Base-by-base conservation (phyloP, 2,329 filamentous ascomycete species). In the Ceratocystis harringtonii region DNA sequence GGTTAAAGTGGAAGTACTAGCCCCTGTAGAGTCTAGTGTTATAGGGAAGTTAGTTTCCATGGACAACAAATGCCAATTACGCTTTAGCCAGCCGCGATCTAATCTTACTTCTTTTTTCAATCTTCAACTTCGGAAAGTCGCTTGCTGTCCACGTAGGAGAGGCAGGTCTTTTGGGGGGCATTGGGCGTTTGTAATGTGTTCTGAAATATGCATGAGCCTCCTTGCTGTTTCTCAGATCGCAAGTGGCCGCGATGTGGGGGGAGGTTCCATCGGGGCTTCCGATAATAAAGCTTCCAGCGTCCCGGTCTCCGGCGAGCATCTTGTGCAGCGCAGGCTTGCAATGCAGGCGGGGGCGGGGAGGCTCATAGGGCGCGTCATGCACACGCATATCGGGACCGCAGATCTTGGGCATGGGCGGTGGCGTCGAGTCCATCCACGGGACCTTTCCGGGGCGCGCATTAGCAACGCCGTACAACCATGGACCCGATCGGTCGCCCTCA, bases 281-380 rank as follows among this genome's bases (percentile, higher is more conserved):
- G 62, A 67, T 63, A 44, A 65, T 62, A 22, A 67, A 67, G 25
- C 50, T 67, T 15, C 60, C 62, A 32, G 62, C 65, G 50, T 67
- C 65, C 28, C 65, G 58, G 30, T 67, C 65, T n/a, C 62, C 65
- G 43, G 62, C 58, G 2, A 64, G 60, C 62, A 67, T 67, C 17
- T 50, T 57, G 55, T 65, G 65, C 4, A 67, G 22, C 15, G 57
- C 62, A 30, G 64, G 48, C 15, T 61, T 63, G 36, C 44, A 67
- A 48, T 67, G 65, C 32, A 67, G 62, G 15, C 52, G 61, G 25
- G 63, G 45, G 15, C 58, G 65, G 22, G 55, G 32, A 5, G 57
- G 62, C 12, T 60, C 64, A 12, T 7, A 55, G 25, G 5, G 22
- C 36, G 41, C 19, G 36, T 62, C 60, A 6, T 43, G 41, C 2